Conservation (phyloP, 106 monocot species). For the Dendrobium officinale region DNA sequence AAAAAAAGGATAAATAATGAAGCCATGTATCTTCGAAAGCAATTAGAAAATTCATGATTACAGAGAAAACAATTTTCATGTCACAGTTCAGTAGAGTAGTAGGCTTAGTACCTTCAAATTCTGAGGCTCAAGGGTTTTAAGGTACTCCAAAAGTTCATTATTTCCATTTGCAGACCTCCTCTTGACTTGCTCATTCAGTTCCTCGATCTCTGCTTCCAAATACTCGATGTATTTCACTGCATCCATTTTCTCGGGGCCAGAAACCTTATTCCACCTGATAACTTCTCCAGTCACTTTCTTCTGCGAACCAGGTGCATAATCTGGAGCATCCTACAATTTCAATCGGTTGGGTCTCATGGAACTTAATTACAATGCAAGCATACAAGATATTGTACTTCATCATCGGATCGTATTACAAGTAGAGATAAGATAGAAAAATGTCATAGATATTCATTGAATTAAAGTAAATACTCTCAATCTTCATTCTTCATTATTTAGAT, state of each 20-base stretch:
- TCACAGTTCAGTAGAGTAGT: background rate
- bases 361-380: background rate
- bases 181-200: constrained; percentile 65
- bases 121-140: constrained; percentile 90
- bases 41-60: constrained; percentile 2
- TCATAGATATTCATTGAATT: background rate
- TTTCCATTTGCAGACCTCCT: constrained; percentile 58
- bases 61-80: background rate
- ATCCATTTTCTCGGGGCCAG: constrained; percentile 88
- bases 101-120: constrained; percentile 68
- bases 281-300: constrained; percentile 94
- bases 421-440: background rate
- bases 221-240: constrained; percentile 91
- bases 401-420: background rate
- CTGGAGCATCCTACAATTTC: constrained; percentile 53
- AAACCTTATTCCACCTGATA: constrained; percentile 89
- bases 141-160: constrained; percentile 90
- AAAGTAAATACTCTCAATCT: background rate
- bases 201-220: constrained; percentile 91
- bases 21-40: background rate
- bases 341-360: background rate
- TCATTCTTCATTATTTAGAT: background rate
- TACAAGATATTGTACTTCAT: background rate
- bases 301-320: constrained; percentile 91
- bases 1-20: background rate